Evolutionary conservation across 441 rosid species (phyloP).

Genomic region (Pelargonium australe): DNA sequence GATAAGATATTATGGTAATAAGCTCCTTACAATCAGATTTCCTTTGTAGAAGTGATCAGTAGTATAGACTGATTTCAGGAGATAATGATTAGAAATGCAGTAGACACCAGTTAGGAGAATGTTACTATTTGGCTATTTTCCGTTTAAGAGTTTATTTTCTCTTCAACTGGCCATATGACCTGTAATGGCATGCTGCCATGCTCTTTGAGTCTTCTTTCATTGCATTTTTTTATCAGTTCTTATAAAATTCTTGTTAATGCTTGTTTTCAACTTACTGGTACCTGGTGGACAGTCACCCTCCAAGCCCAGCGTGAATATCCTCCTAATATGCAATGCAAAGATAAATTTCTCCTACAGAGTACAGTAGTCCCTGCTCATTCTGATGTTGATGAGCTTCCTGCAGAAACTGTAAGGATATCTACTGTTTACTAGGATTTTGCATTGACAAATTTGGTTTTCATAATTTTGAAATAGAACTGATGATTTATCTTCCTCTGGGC

Average conservation of each 20-base stretch:
- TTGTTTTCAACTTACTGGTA: constrained; percentile 10
- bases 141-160: too few relatives aligned
- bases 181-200: too few relatives aligned
- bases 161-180: too few relatives aligned
- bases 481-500: constrained; percentile 1
- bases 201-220: neutral
- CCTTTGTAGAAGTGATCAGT: neutral
- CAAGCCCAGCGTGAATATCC: constrained; percentile 83
- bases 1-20: neutral
- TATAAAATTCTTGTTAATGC: neutral
- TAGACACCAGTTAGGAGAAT: neutral
- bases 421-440: neutral
- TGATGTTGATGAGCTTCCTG: constrained; percentile 82
- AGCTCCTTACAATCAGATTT: neutral
- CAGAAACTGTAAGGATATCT: constrained; percentile 58
- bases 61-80: neutral
- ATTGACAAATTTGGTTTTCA: neutral
- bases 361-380: constrained; percentile 65
- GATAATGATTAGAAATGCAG: neutral
- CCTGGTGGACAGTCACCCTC: constrained; percentile 58
- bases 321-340: constrained; percentile 90
- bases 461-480: constrained; percentile 6
- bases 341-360: constrained; percentile 90
- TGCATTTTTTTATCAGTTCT: neutral
- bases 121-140: too few relatives aligned